Evolutionary conservation across 1,284 basidiomycete genomes (phyloP), one percentile per base, ranked within the genome.

Genomic region (Ceratobasidium theobromae): DNA sequence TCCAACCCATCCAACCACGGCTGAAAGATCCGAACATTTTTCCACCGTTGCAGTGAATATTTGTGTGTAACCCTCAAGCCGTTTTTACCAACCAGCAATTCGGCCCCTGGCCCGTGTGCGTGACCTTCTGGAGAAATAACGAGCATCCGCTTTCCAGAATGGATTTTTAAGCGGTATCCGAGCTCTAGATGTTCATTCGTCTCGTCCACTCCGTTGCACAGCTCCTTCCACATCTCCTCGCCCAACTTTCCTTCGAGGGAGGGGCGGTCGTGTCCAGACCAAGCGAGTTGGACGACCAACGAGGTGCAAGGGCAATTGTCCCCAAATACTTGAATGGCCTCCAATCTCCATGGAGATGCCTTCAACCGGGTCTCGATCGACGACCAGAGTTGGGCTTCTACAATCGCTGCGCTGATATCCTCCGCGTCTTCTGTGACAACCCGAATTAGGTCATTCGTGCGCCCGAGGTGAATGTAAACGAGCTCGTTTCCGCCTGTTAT

Each of bases 391-490:
- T 33, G 30, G 11, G 23, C 3, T 14, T 62, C 58, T 0, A 49
- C 30, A n/a, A 48, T 35, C 1, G 33, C 27, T 16, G 58, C 46
- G 12, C 38, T 40, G 25, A 62, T 28, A 0, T 25, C 35, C 4
- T 8, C 35, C 9, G 16, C 35, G 16, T 51, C 58, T 3, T 9
- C 21, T 5, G 23, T 28, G 23, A 23, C 51, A n/a, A 62, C 32
- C 14, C 58, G 30, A 30, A 62, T 35, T 16, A 25, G 23, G 14
- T 62, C 58, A 23, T 51, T 46, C 8, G 45, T 35, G 12, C 58
- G 30, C 1, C 58, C 58, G 16, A 46, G 45, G 16, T 62, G 58
- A 4, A 62, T 28, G 27, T 62, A 62, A 8, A 35, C 41, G n/a
- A 27, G 4, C 30, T 62, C 58, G n/a, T 2, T 30, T n/a, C n/a